phyloP scores from a whole-genome alignment of 208 protist species.

The Leishmania mexicana region DNA sequence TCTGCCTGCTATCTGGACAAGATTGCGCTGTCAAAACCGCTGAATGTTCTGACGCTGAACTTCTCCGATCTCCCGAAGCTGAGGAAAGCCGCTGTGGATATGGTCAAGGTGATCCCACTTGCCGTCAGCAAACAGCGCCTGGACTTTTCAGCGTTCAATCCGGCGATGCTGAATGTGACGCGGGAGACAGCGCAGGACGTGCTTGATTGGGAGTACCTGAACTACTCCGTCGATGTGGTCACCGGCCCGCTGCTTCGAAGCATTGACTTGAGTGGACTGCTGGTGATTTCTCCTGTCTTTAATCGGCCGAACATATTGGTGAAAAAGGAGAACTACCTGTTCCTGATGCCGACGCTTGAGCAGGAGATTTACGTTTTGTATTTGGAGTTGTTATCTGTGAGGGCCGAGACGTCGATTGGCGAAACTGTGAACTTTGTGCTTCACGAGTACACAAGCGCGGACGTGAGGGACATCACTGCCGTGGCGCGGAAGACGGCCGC shows the following conservation, averaged over 20 bases:
- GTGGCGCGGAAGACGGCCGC: neutral
- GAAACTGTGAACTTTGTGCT: neutral
- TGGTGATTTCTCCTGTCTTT: neutral
- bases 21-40: neutral
- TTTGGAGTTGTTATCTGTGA: neutral
- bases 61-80: slow-evolving; percentile 1
- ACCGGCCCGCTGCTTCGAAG: neutral
- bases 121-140: neutral
- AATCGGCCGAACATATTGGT: neutral
- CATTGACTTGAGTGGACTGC: neutral
- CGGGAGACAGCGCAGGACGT: neutral
- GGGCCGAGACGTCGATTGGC: neutral
- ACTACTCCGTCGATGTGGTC: slow-evolving; percentile 15
- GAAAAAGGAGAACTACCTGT: neutral
- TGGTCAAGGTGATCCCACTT: neutral
- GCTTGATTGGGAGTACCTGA: slow-evolving; percentile 2
- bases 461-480: neutral
- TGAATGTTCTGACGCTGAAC: neutral
- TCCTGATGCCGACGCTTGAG: slow-evolving; percentile 41
- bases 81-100: neutral
- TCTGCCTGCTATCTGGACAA: slow-evolving; percentile 4
- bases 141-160: neutral
- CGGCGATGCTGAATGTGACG: neutral
- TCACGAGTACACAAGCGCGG: neutral
- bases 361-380: slow-evolving; percentile 52